A percentile compares a stretch with the other conserved stretches of the same genome.
Evolutionary conservation across 2,329 filamentous ascomycete species (phyloP).

Genomic region (Eutypella sp.): DNA sequence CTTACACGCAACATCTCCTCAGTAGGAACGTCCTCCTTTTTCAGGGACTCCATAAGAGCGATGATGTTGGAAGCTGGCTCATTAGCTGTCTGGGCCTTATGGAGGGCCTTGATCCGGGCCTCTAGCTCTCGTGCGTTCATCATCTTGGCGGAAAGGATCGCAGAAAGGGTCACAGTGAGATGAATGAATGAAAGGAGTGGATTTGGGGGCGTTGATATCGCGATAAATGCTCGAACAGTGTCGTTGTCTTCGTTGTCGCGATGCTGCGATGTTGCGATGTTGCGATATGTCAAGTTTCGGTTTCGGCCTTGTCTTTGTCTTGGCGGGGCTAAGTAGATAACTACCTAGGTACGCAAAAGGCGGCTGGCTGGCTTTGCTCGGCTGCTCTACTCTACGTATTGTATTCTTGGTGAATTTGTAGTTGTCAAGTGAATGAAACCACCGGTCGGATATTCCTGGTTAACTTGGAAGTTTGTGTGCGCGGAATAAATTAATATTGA

Average conservation of each 20-base stretch:
- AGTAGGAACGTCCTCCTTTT: slow-evolving; percentile 74
- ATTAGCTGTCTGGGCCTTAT: slow-evolving; percentile 70
- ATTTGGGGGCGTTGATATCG: not conserved
- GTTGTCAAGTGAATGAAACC: slow-evolving; percentile 12
- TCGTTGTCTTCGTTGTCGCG: not conserved
- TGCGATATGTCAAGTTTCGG: no score
- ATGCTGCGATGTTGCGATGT: no score
- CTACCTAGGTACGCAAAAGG: no score
- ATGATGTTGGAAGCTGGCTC: slow-evolving; percentile 70
- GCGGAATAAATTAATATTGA: no score
- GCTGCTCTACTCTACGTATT: no score
- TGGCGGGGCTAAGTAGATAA: no score
- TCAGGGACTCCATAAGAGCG: slow-evolving; percentile 69
- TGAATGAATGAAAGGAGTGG: not conserved
- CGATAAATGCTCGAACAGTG: not conserved
- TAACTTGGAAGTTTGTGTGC: not conserved
- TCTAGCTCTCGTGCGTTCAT: slow-evolving; percentile 84
- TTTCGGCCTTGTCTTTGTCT: no score
- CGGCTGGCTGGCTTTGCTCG: no score
- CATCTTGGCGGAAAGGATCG: slow-evolving; percentile 10
- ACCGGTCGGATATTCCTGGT: not conserved
- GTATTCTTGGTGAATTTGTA: no score
- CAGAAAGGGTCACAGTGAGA: not conserved
- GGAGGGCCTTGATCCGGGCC: slow-evolving; percentile 70
- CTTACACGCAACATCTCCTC: slow-evolving; percentile 82